Conservation (phyloP, 129 eudicot genomes). For the Flaveria brownii region DNA sequence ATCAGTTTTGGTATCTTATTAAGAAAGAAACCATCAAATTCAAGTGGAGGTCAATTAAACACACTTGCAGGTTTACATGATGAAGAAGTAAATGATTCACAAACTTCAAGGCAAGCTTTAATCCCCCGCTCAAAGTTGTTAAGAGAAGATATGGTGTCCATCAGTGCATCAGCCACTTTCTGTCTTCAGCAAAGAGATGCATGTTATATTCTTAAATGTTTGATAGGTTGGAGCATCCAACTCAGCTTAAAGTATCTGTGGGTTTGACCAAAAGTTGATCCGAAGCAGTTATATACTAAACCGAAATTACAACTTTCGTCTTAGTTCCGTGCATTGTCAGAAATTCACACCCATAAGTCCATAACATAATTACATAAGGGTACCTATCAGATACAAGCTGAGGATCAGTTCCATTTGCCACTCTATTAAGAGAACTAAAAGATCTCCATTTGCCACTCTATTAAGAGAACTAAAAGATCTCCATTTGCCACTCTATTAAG, state of each 20-base stretch:
- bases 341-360: too few relatives aligned
- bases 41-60: background rate
- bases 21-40: too few relatives aligned
- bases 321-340: background rate
- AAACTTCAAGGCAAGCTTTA: slow-evolving; percentile 71
- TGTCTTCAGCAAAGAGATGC: slow-evolving; percentile 47
- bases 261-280: too few relatives aligned
- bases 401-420: slow-evolving; percentile 53
- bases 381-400: slow-evolving; percentile 70
- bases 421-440: slow-evolving; percentile 63
- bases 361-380: slow-evolving; percentile 4
- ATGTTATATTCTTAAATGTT: slow-evolving; percentile 4
- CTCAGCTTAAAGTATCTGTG: too few relatives aligned
- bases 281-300: too few relatives aligned
- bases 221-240: background rate
- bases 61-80: slow-evolving; percentile 11
- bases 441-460: slow-evolving; percentile 75
- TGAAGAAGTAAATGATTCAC: slow-evolving; percentile 27
- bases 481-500: slow-evolving; percentile 68
- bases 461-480: slow-evolving; percentile 80
- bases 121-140: slow-evolving; percentile 80
- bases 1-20: too few relatives aligned
- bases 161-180: slow-evolving; percentile 73
- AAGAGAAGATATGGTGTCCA: slow-evolving; percentile 66
- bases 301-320: background rate